phyloP scores from a whole-genome alignment of 306 rosid genomes.

The Cicer cuneatum region DNA sequence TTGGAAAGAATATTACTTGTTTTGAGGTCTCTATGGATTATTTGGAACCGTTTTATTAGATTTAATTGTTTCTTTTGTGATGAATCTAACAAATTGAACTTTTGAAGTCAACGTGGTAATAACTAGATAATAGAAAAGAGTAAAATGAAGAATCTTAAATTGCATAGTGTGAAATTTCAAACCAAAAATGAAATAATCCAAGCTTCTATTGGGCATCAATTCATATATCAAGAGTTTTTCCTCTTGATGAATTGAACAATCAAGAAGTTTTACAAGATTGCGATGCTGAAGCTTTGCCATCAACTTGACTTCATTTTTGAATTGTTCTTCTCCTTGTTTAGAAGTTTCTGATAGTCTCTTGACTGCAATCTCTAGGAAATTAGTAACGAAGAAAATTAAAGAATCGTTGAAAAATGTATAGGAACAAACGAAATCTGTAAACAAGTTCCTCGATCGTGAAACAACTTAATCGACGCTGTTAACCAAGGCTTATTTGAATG shows the following conservation, averaged over 20 bases:
- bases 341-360: conserved; percentile 22
- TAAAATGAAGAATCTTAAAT: not conserved
- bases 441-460: not conserved
- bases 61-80: not conserved
- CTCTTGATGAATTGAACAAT: conserved; percentile 23
- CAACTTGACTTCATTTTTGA: conserved; percentile 38
- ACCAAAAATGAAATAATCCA: conserved; percentile 39
- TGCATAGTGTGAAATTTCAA: not conserved
- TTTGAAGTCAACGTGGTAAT: not conserved
- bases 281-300: conserved; percentile 43
- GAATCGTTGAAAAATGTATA: too few relatives aligned
- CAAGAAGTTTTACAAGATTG: conserved; percentile 40
- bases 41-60: not conserved
- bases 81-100: not conserved
- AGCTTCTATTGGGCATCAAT: conserved; percentile 39
- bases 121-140: not conserved
- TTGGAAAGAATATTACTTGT: conserved; percentile 28
- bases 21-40: conserved; percentile 37
- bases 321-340: conserved; percentile 2
- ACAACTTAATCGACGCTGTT: not conserved
- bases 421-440: not conserved
- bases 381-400: not conserved
- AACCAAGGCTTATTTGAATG: not conserved
- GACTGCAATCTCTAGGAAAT: not conserved
- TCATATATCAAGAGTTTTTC: conserved; percentile 33